These are phyloP conservation scores for Nicotiana otophora DNA, from an alignment of 257 asterid genomes.

Conservation along the genomic window DNA sequence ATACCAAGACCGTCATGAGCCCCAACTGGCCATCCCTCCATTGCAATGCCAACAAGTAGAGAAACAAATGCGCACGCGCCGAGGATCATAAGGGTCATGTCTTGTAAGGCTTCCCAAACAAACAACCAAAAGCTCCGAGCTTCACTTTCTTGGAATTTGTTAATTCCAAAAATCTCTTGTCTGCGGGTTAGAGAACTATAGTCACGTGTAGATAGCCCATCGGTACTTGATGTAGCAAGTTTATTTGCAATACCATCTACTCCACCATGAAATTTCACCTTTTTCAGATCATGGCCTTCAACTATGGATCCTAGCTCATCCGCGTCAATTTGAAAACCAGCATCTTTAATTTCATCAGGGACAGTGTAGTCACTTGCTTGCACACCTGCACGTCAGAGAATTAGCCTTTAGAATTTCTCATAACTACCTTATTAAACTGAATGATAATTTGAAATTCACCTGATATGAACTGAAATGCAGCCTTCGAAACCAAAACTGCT, in stretches of 20 bases:
- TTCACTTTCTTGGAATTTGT: slow-evolving; percentile 51
- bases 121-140: slow-evolving; percentile 64
- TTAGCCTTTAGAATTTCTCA: background rate
- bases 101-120: slow-evolving; percentile 88
- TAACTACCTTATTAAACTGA: background rate
- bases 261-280: slow-evolving; percentile 66
- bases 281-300: slow-evolving; percentile 64
- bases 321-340: slow-evolving; percentile 70
- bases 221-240: slow-evolving; percentile 45
- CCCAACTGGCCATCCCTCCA: slow-evolving; percentile 90
- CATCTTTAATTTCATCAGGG: slow-evolving; percentile 60
- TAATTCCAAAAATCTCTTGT: slow-evolving; percentile 56
- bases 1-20: slow-evolving; percentile 94
- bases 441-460: slow-evolving; percentile 33
- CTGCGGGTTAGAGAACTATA: slow-evolving; percentile 39
- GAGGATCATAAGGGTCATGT: slow-evolving; percentile 88
- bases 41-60: slow-evolving; percentile 70
- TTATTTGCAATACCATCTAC: slow-evolving; percentile 47
- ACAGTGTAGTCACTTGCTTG: slow-evolving; percentile 50
- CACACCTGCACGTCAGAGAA: slow-evolving; percentile 37
- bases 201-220: slow-evolving; percentile 46
- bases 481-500: slow-evolving; percentile 84
- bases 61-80: slow-evolving; percentile 78
- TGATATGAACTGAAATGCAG: slow-evolving; percentile 70
- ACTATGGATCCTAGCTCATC: slow-evolving; percentile 76